Percentiles rank a stretch among this genome's conserved stretches.
Conservation (phyloP, 768 basidiomycete species). For the Cyathus striatus region DNA sequence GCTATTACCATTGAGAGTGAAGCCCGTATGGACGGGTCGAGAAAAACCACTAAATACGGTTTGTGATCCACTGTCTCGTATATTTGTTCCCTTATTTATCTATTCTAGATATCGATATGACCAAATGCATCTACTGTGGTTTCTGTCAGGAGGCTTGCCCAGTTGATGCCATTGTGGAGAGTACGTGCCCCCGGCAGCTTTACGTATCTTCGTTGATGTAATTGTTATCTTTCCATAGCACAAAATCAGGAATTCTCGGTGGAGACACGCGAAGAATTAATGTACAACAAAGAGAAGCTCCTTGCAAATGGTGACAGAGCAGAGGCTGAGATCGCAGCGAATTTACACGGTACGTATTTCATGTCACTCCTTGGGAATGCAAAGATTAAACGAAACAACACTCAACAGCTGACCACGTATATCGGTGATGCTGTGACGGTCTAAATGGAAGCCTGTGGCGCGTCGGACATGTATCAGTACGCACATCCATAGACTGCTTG, state of each 20-base stretch:
- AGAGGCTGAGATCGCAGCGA: conserved; percentile 97
- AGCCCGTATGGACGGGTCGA: conserved; percentile 89
- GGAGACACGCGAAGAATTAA: conserved; percentile 95
- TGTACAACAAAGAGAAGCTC: conserved; percentile 99
- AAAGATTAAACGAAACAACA: too few relatives aligned
- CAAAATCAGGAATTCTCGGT: conserved; percentile 98
- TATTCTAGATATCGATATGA: conserved; percentile 95
- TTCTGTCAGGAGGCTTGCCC: conserved; percentile 99
- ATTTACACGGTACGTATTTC: conserved; percentile 61
- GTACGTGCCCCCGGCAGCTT: conserved; percentile 44
- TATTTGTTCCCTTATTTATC: conserved; percentile 1
- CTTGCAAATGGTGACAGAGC: conserved; percentile 94
- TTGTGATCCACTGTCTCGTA: conserved; percentile 20
- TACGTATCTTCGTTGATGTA: conserved; percentile 1
- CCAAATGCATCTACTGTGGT: conserved; percentile 99
- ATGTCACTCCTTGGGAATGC: too few relatives aligned
- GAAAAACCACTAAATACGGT: conserved; percentile 98
- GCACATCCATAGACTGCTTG: too few relatives aligned
- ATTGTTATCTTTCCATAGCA: conserved; percentile 39
- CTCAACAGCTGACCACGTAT: conserved; percentile 75
- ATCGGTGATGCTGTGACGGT: conserved; percentile 45
- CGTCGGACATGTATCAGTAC: too few relatives aligned
- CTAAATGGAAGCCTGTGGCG: conserved; percentile 3
- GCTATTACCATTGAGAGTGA: conserved; percentile 99
- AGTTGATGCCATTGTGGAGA: conserved; percentile 98